These are phyloP conservation scores for Chalciporus sphaerocephalus DNA, from an alignment of 768 basidiomycete genomes.

Conservation along the genomic window DNA sequence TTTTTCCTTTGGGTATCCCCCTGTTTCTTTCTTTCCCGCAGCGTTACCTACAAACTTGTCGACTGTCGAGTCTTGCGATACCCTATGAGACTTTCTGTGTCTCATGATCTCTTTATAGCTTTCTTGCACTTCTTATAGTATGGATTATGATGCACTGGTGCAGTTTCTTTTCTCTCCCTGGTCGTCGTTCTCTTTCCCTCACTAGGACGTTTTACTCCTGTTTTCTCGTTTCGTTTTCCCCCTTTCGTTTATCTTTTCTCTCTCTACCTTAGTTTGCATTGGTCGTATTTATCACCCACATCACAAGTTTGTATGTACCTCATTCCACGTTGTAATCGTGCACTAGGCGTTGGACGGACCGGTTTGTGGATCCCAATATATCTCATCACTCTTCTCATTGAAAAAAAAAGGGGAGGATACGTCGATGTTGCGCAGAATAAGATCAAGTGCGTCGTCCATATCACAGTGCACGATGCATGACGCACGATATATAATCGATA, in stretches of 20 bases:
- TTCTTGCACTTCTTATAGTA: constrained; percentile 1
- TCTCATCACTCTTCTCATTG: too few relatives aligned
- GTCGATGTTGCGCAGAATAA: too few relatives aligned
- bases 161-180: neutral
- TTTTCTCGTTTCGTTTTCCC: neutral
- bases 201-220: too few relatives aligned
- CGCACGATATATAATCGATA: too few relatives aligned
- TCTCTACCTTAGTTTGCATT: neutral
- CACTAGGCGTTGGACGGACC: neutral
- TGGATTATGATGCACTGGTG: constrained; percentile 3
- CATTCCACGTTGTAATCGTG: constrained; percentile 7
- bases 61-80: constrained; percentile 26
- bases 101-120: constrained; percentile 12
- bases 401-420: too few relatives aligned
- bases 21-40: neutral
- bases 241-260: neutral
- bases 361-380: neutral
- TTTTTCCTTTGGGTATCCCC: constrained; percentile 4
- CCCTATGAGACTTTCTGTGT: constrained; percentile 16
- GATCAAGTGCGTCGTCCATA: too few relatives aligned
- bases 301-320: constrained; percentile 20
- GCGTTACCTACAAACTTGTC: neutral
- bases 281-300: constrained; percentile 19
- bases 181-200: neutral
- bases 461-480: too few relatives aligned